Evolutionary conservation across 192 early-diverging fungal genomes (phyloP).

Genomic region (Coemansia sp.): DNA sequence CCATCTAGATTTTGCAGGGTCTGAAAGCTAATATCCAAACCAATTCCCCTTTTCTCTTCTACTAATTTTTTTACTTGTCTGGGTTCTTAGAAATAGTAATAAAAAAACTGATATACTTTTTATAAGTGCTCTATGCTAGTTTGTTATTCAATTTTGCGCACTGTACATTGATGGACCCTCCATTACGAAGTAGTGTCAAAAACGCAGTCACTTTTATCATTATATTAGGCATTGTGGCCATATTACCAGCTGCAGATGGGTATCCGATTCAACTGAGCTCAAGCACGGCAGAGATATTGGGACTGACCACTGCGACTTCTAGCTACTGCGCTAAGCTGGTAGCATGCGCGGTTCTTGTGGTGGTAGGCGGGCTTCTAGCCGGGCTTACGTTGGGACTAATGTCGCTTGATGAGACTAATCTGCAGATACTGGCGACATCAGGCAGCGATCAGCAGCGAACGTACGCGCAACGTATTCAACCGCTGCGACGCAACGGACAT

Average conservation of each 20-base stretch:
- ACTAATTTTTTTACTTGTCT: background rate
- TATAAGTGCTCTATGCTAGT: background rate
- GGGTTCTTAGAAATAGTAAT: background rate
- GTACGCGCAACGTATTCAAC: constrained; percentile 80
- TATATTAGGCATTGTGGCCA: background rate
- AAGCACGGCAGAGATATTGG: background rate
- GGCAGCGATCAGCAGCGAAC: constrained; percentile 65
- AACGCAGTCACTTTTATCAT: constrained; percentile 2
- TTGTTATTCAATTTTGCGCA: background rate
- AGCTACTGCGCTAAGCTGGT: constrained; percentile 52
- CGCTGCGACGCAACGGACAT: constrained; percentile 85
- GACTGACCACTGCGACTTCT: background rate
- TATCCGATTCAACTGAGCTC: constrained; percentile 4
- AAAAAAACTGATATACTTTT: background rate
- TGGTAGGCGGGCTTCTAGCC: constrained; percentile 78
- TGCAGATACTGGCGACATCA: constrained; percentile 78
- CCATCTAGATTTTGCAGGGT: too few relatives aligned
- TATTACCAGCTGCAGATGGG: too few relatives aligned
- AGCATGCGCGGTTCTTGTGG: constrained; percentile 62
- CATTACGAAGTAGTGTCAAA: constrained; percentile 15
- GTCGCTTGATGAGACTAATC: constrained; percentile 82
- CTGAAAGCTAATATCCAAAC: too few relatives aligned
- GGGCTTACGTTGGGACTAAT: constrained; percentile 71
- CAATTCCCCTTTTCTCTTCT: background rate
- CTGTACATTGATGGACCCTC: constrained; percentile 10